A percentile compares a stretch with the other conserved stretches of the same genome.
Evolutionary conservation across 495 filamentous ascomycete genomes (phyloP).

Genomic region (Darksidea phi): DNA sequence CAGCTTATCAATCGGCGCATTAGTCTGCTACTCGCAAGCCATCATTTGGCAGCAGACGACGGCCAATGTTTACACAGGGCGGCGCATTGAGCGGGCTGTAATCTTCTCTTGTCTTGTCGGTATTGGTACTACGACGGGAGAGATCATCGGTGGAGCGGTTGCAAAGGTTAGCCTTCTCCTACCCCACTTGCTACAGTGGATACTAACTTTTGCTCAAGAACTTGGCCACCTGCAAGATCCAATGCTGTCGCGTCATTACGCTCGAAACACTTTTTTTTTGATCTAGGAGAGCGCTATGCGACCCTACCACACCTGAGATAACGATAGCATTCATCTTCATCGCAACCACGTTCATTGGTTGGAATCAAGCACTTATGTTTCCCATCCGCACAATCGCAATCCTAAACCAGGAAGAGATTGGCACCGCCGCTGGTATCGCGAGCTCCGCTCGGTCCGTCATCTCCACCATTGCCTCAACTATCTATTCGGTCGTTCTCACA

Average conservation of each 20-base stretch:
- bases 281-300: conserved; percentile 21
- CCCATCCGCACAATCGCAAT: conserved; percentile 36
- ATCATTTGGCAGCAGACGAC: conserved; percentile 31
- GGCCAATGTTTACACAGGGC: conserved; percentile 14
- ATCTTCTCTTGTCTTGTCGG: conserved; percentile 23
- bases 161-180: conserved; percentile 11
- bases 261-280: conserved; percentile 27
- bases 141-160: conserved; percentile 24
- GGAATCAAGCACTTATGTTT: conserved; percentile 33
- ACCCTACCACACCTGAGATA: conserved; percentile 20
- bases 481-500: conserved; percentile 34
- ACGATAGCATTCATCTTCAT: conserved; percentile 27
- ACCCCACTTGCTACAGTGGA: neutral
- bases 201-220: conserved; percentile 10
- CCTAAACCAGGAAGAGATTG: conserved; percentile 36
- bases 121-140: conserved; percentile 23
- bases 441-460: conserved; percentile 29
- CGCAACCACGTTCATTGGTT: conserved; percentile 35
- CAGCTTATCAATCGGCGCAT: conserved; percentile 22
- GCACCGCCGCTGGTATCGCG: conserved; percentile 33
- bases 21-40: conserved; percentile 29
- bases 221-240: conserved; percentile 26
- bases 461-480: conserved; percentile 23
- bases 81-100: conserved; percentile 12
- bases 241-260: conserved; percentile 27